These are phyloP conservation scores for Phytopythium sindhum DNA, from an alignment of 352 stramenopile species.

Conservation along the genomic window DNA sequence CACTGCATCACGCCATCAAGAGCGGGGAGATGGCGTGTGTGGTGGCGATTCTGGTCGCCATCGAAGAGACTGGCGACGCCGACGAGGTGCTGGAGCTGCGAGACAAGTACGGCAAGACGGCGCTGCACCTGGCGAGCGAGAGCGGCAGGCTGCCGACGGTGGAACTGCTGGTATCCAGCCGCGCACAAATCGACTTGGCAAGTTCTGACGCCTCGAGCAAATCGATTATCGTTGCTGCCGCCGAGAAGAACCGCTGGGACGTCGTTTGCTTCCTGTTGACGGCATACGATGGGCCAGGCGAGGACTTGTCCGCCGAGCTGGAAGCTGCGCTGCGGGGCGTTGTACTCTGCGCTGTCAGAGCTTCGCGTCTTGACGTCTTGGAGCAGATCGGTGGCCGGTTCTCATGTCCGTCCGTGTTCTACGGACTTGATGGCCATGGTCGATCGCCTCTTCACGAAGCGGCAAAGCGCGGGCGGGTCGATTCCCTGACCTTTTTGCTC, in stretches of 20 bases:
- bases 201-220: background rate
- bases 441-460: slow-evolving; percentile 3
- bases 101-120: slow-evolving; percentile 1
- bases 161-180: background rate
- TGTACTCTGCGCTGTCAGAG: background rate
- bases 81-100: background rate
- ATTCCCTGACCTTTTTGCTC: slow-evolving; percentile 5
- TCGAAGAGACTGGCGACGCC: background rate
- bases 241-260: background rate
- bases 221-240: background rate
- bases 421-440: background rate
- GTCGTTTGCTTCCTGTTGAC: background rate
- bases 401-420: background rate
- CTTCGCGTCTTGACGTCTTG: background rate
- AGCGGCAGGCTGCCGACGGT: background rate
- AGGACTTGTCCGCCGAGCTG: background rate
- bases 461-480: background rate
- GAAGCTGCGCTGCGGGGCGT: background rate
- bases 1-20: background rate
- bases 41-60: background rate
- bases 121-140: background rate
- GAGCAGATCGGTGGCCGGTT: background rate
- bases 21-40: background rate
- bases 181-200: background rate
- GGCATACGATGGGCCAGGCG: background rate